A percentile compares a stretch with the other conserved stretches of the same genome.
These are phyloP conservation scores for Pyronema domesticum DNA, from an alignment of 495 filamentous ascomycete species.

Conservation along the genomic window DNA sequence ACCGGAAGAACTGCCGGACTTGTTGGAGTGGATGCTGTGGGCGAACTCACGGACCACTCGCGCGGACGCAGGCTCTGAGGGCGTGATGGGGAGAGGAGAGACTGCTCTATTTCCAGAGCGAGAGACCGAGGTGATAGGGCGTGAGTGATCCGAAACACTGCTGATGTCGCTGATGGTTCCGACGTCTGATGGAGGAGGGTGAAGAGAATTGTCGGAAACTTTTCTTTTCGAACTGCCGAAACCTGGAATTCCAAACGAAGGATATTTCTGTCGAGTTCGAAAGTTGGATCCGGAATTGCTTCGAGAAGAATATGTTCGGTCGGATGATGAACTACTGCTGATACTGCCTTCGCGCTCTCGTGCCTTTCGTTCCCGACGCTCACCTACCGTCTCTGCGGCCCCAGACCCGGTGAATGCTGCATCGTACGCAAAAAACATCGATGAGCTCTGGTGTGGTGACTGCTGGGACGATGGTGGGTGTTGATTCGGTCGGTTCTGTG, in stretches of 20 bases:
- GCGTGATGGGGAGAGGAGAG: neutral
- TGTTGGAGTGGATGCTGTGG: neutral
- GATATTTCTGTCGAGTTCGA: neutral
- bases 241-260: neutral
- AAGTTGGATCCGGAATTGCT: neutral
- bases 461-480: too few relatives aligned
- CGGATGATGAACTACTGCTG: neutral
- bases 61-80: neutral
- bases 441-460: too few relatives aligned
- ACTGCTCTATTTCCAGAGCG: neutral
- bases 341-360: neutral
- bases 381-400: neutral
- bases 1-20: neutral
- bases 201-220: neutral
- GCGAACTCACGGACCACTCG: neutral
- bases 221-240: neutral
- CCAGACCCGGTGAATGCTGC: neutral
- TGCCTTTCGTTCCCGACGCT: neutral
- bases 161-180: neutral
- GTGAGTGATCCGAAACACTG: neutral
- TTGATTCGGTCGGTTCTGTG: too few relatives aligned
- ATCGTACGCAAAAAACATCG: constrained; percentile 2
- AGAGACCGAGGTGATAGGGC: neutral
- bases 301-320: neutral
- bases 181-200: neutral